These are phyloP conservation scores for Suhomyces bolitotheri DNA, from an alignment of 1,139 yeast genomes.

Conservation along the genomic window DNA sequence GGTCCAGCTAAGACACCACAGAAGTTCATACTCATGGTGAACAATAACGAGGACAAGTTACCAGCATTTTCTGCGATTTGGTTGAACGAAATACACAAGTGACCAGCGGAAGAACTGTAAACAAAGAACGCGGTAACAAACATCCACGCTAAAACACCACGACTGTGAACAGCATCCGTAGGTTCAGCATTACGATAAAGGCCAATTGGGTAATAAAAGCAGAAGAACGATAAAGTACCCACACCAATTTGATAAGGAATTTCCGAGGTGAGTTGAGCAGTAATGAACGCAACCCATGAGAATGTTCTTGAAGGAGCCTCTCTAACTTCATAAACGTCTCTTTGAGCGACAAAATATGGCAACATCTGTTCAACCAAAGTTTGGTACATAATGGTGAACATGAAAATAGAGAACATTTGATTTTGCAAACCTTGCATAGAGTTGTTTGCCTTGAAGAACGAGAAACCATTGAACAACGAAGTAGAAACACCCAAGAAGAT, in stretches of 20 bases:
- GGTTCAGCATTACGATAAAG: slow-evolving; percentile 36
- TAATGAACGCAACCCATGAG: slow-evolving; percentile 48
- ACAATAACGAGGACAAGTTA: slow-evolving; percentile 60
- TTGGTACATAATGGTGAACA: slow-evolving; percentile 51
- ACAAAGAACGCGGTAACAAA: slow-evolving; percentile 55
- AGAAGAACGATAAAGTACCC: slow-evolving; percentile 39
- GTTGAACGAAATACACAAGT: slow-evolving; percentile 59
- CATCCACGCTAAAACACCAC: slow-evolving; percentile 74
- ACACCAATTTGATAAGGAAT: slow-evolving; percentile 35
- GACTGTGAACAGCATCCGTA: slow-evolving; percentile 28
- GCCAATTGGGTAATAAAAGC: slow-evolving; percentile 47
- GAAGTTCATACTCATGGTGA: slow-evolving; percentile 70
- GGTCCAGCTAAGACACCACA: slow-evolving; percentile 80
- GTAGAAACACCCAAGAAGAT: slow-evolving; percentile 51
- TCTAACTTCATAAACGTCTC: slow-evolving; percentile 64
- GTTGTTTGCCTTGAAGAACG: slow-evolving; percentile 67
- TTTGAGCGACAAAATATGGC: slow-evolving; percentile 68
- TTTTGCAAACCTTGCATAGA: slow-evolving; percentile 61
- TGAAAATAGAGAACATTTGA: slow-evolving; percentile 57
- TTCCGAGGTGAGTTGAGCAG: slow-evolving; percentile 38
- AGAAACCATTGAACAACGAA: slow-evolving; percentile 69
- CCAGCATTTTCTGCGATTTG: slow-evolving; percentile 77
- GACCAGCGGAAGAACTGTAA: slow-evolving; percentile 65
- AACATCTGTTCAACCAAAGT: slow-evolving; percentile 70
- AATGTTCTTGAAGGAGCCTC: slow-evolving; percentile 73